Evolutionary conservation across 2,329 filamentous ascomycete species (phyloP), one percentile per base, ranked within the genome.

Genomic region (Botrytis deweyae): DNA sequence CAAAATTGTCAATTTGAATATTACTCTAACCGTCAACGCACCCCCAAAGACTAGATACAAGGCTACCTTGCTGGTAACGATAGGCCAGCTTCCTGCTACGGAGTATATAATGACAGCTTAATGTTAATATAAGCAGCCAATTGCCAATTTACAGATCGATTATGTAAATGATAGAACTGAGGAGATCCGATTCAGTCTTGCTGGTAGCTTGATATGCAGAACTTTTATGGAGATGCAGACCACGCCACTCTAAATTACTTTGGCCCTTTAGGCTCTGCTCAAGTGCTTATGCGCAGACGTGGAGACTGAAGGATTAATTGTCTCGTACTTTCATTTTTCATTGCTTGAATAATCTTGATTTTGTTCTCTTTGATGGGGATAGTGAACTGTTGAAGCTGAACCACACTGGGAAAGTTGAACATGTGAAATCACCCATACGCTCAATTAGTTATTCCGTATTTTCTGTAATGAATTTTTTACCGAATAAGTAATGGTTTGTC

Each of bases 161-260:
- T 18, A 42, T 8, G 7, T n/a, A 16, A 66, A 66, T 18, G 49
- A 66, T 16, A 66, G 42, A 44, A 36, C 29, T 12, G 64, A 66
- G 64, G 64, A 66, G 25, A 42, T 49, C 33, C 20, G 64, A 66
- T n/a, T 49, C 29, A 66, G 16, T 46, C 16, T 66, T 49, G 25
- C 64, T 8, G 64, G 64, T 10, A 66, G 29, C 29, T 38, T 66
- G 42, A 29, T 42, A 16, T 66, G 42, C 64, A 49, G 42, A n/a
- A 66, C 18, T n/a, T 46, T 46, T 3, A 42, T 66, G 64, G 44
- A 66, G 7, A 66, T 66, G 44, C n/a, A 66, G 40, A 18, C 42
- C n/a, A 49, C 42, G n/a, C 29, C 64, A 25, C 64, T 66, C 42
- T 38, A 66, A 75, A 38, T 44, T 66, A 38, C 42, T 66, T 52